Conservation (phyloP, 805 yeast genomes). For the Hagleromyces aurorensis region DNA sequence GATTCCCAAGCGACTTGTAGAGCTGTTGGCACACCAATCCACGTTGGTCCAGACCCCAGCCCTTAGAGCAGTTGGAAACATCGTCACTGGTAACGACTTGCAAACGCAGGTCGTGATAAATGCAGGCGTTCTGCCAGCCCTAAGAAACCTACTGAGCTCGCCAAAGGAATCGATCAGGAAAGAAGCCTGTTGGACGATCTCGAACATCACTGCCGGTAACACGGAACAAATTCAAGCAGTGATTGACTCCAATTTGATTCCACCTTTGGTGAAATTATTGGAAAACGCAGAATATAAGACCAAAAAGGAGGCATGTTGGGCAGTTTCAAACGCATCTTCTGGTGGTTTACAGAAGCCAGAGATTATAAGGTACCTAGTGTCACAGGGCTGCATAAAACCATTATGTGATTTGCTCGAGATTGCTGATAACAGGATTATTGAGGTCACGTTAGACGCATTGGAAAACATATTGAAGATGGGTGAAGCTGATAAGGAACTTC, state of each 20-base stretch:
- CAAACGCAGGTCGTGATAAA: slow-evolving; percentile 95
- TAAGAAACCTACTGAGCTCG: slow-evolving; percentile 70
- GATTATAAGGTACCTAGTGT: slow-evolving; percentile 85
- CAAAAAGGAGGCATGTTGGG: slow-evolving; percentile 99
- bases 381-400: slow-evolving; percentile 96
- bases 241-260: slow-evolving; percentile 87
- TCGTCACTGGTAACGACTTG: slow-evolving; percentile 92
- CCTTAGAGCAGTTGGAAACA: slow-evolving; percentile 93
- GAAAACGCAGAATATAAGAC: slow-evolving; percentile 89
- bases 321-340: slow-evolving; percentile 93
- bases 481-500: slow-evolving; percentile 78
- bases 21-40: slow-evolving; percentile 75
- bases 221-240: slow-evolving; percentile 94
- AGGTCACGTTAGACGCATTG: slow-evolving; percentile 90
- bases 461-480: slow-evolving; percentile 93
- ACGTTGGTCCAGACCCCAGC: slow-evolving; percentile 94
- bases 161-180: slow-evolving; percentile 89
- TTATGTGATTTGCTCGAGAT: slow-evolving; percentile 84
- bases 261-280: slow-evolving; percentile 76
- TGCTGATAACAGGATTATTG: slow-evolving; percentile 86
- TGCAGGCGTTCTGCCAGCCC: slow-evolving; percentile 82
- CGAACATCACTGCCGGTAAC: slow-evolving; percentile 97
- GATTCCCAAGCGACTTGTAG: slow-evolving; percentile 90
- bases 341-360: slow-evolving; percentile 91
- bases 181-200: slow-evolving; percentile 98